phyloP scores from a whole-genome alignment of 768 basidiomycete species.

The Leccinellum luteum region DNA sequence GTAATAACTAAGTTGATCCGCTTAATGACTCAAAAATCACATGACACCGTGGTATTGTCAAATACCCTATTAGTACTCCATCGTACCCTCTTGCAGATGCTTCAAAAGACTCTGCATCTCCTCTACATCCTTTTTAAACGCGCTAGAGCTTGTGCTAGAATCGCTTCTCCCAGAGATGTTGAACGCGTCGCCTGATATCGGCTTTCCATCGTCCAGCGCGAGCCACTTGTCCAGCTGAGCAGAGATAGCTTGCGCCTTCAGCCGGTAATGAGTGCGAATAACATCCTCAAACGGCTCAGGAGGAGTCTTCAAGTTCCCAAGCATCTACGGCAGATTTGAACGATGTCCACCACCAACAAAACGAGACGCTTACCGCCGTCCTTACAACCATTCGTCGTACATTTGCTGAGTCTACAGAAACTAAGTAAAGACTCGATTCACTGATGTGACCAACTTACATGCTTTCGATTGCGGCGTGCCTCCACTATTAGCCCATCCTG shows the following conservation, averaged over 20 bases:
- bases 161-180: slow-evolving; percentile 35
- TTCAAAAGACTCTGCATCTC: slow-evolving; percentile 64
- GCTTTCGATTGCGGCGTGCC: slow-evolving; percentile 75
- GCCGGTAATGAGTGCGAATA: slow-evolving; percentile 85
- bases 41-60: slow-evolving; percentile 2
- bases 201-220: slow-evolving; percentile 66
- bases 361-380: slow-evolving; percentile 61
- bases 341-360: slow-evolving; percentile 4
- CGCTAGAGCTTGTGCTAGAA: slow-evolving; percentile 50
- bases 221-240: slow-evolving; percentile 82
- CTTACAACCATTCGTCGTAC: slow-evolving; percentile 89
- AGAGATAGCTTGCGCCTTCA: slow-evolving; percentile 71
- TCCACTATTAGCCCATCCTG: slow-evolving; percentile 74
- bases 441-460: slow-evolving; percentile 49
- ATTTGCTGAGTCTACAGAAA: slow-evolving; percentile 75
- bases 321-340: slow-evolving; percentile 53
- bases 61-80: slow-evolving; percentile 11
- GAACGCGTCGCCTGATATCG: slow-evolving; percentile 55
- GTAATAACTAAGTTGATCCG: too few relatives aligned
- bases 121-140: slow-evolving; percentile 65
- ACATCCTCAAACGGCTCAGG: slow-evolving; percentile 86
- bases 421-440: slow-evolving; percentile 8
- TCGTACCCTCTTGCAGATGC: slow-evolving; percentile 37
- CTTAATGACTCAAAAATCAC: slow-evolving; percentile 11
- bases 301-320: slow-evolving; percentile 75